Evolutionary conservation across 352 stramenopile genomes (phyloP).

Genomic region (Aphanomyces astaci): DNA sequence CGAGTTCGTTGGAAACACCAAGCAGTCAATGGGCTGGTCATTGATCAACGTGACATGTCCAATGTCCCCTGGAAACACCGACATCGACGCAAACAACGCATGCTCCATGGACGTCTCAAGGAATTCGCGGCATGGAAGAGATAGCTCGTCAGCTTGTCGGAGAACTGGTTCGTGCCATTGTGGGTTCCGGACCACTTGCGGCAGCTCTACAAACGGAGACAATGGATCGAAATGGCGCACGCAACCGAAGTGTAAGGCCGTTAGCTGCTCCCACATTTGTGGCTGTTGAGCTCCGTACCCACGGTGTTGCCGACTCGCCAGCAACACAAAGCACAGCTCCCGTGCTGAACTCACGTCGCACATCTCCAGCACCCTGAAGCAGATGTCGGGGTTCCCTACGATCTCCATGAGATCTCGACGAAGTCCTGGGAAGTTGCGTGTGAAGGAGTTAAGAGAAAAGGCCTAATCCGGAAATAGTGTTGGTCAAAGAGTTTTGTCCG

Average conservation of each 20-base stretch:
- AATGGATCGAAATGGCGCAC: not conserved
- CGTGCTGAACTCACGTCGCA: not conserved
- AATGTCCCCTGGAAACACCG: constrained; percentile 35
- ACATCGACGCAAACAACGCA: constrained; percentile 19
- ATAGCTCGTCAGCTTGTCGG: not conserved
- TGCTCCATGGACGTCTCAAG: not conserved
- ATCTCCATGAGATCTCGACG: constrained; percentile 4
- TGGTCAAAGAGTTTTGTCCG: not conserved
- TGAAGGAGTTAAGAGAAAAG: not conserved
- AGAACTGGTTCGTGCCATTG: not conserved
- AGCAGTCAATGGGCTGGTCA: constrained; percentile 31
- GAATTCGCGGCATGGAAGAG: not conserved
- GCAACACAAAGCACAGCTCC: not conserved
- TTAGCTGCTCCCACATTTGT: not conserved
- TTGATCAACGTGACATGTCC: constrained; percentile 31
- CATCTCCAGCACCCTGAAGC: constrained; percentile 6
- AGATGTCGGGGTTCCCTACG: constrained; percentile 10
- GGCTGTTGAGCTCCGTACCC: not conserved
- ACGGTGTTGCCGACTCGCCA: not conserved
- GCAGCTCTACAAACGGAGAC: not conserved
- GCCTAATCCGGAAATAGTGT: not conserved
- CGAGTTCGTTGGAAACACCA: constrained; percentile 44
- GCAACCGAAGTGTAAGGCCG: not conserved
- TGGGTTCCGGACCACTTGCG: not conserved
- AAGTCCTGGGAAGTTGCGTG: not conserved